A percentile compares a stretch with the other conserved stretches of the same genome.
phyloP scores from a whole-genome alignment of 768 basidiomycete species.

The Sporobolomyces roseus region DNA sequence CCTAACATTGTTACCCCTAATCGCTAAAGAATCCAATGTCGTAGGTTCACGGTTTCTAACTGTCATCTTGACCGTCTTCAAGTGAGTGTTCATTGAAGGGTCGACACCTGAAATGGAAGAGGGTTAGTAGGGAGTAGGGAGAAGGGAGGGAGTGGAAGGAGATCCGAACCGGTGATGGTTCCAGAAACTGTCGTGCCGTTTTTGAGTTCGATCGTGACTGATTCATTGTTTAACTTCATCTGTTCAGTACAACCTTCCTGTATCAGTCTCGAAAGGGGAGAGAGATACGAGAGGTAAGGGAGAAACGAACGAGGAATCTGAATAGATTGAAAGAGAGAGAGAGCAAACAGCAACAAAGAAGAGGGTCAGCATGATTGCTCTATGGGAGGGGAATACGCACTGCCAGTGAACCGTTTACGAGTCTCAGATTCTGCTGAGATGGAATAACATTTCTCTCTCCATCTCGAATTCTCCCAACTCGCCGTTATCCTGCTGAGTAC shows the following conservation, averaged over 20 bases:
- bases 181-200: conserved; percentile 93
- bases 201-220: conserved; percentile 95
- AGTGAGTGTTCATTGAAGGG: conserved; percentile 98
- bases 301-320: conserved; percentile 33
- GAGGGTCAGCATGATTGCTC: background rate
- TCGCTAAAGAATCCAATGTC: conserved; percentile 81
- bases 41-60: conserved; percentile 80
- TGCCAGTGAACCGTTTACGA: no score
- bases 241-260: background rate
- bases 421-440: no score
- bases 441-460: no score
- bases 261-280: background rate
- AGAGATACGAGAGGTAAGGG: background rate
- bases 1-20: conserved; percentile 93
- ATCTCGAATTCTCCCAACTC: no score
- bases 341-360: background rate
- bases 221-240: conserved; percentile 99
- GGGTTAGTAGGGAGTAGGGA: background rate
- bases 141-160: background rate
- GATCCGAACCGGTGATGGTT: conserved; percentile 77
- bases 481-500: no score
- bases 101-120: conserved; percentile 69
- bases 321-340: background rate
- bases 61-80: conserved; percentile 98
- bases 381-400: background rate